These are phyloP conservation scores for Geoglossum cookeanum DNA, from an alignment of 2,329 filamentous ascomycete genomes.

Conservation along the genomic window DNA sequence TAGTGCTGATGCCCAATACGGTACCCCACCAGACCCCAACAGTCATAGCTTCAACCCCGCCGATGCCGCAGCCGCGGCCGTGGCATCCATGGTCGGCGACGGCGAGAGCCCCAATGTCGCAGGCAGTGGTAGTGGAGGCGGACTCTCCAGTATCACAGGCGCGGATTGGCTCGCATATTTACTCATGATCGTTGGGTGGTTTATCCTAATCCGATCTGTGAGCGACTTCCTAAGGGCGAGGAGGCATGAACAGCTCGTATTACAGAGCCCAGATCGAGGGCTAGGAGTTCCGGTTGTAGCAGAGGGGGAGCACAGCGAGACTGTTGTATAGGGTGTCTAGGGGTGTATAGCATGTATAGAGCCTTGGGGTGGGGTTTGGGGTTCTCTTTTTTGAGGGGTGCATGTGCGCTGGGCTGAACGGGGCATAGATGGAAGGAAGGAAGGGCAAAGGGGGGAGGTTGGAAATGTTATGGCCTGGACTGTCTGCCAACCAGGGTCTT, in stretches of 20 bases:
- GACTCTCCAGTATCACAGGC: slow-evolving; percentile 41
- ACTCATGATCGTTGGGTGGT: slow-evolving; percentile 96
- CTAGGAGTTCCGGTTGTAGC: slow-evolving; percentile 72
- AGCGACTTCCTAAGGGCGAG: slow-evolving; percentile 77
- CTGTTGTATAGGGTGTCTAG: slow-evolving; percentile 36
- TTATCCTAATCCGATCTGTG: slow-evolving; percentile 84
- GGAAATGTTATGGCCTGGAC: too few species aligned
- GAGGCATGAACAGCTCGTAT: slow-evolving; percentile 77
- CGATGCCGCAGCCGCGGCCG: slow-evolving; percentile 2
- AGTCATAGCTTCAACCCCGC: slow-evolving; percentile 66
- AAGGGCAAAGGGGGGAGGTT: too few species aligned
- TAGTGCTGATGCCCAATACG: slow-evolving; percentile 19
- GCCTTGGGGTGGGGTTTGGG: too few species aligned
- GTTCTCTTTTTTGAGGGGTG: too few species aligned
- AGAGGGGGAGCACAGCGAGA: slow-evolving; percentile 62
- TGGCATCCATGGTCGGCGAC: slow-evolving; percentile 12
- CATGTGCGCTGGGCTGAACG: too few species aligned
- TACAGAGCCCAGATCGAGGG: slow-evolving; percentile 82
- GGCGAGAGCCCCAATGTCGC: slow-evolving; percentile 17
- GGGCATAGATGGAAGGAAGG: too few species aligned
- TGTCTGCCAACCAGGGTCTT: too few species aligned
- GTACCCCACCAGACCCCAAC: slow-evolving; percentile 69
- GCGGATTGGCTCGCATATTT: slow-evolving; percentile 82
- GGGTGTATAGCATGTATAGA: too few species aligned
- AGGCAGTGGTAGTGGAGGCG: slow-evolving; percentile 14